Evolutionary conservation across 805 yeast species (phyloP).

Genomic region (Monosporozyma siamensis): DNA sequence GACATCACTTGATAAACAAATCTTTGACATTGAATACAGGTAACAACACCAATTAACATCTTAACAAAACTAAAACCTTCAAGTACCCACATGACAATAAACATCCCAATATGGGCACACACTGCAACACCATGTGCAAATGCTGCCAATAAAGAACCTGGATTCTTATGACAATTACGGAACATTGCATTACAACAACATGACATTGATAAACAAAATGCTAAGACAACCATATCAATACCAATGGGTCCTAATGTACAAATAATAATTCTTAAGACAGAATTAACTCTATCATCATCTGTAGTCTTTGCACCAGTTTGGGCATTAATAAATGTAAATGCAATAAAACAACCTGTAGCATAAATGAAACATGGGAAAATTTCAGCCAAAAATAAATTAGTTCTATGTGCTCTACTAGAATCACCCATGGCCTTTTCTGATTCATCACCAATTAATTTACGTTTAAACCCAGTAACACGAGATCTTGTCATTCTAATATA

Average conservation of each 20-base stretch:
- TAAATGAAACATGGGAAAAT: conserved; percentile 60
- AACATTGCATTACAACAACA: conserved; percentile 97
- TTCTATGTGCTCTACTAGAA: conserved; percentile 72
- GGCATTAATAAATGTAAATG: conserved; percentile 73
- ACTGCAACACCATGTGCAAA: conserved; percentile 95
- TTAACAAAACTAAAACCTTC: conserved; percentile 86
- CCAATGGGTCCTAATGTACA: conserved; percentile 88
- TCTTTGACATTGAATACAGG: conserved; percentile 83
- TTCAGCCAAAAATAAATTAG: conserved; percentile 63
- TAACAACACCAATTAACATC: conserved; percentile 76
- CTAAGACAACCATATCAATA: conserved; percentile 77
- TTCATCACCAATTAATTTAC: conserved; percentile 60
- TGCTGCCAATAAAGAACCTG: conserved; percentile 91
- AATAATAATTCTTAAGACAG: conserved; percentile 60
- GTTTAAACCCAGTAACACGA: conserved; percentile 76
- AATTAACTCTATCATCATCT: conserved; percentile 48
- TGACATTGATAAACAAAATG: conserved; percentile 68
- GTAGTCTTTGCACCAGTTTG: conserved; percentile 66
- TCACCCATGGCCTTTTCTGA: conserved; percentile 82
- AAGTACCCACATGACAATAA: conserved; percentile 93
- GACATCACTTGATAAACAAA: conserved; percentile 78
- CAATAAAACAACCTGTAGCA: conserved; percentile 73
- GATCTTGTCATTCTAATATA: conserved; percentile 75
- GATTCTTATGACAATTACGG: conserved; percentile 91
- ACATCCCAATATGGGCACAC: conserved; percentile 73